A percentile compares a stretch with the other conserved stretches of the same genome.
Evolutionary conservation across 805 yeast species (phyloP).

Genomic region (Saccharomycopsis fermentans): DNA sequence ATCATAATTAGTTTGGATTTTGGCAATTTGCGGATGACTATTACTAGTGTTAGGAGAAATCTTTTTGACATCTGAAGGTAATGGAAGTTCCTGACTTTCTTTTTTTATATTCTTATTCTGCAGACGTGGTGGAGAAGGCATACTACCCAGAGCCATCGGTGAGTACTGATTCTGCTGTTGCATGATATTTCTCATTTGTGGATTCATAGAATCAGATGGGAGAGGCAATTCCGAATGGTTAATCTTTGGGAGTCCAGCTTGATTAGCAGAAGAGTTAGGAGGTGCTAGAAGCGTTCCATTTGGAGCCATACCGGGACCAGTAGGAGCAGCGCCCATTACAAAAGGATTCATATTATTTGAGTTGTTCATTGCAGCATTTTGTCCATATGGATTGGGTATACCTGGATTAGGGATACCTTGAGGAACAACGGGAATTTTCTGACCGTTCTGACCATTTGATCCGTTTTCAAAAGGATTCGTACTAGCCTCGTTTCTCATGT

Average conservation of each 20-base stretch:
- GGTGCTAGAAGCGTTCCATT: not conserved
- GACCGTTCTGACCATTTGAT: not conserved
- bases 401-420: constrained; percentile 1
- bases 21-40: constrained; percentile 25
- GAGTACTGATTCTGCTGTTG: not conserved
- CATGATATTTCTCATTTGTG: not conserved
- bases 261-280: not conserved
- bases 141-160: not conserved
- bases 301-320: constrained; percentile 6
- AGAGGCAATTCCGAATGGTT: constrained; percentile 13
- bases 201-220: constrained; percentile 2
- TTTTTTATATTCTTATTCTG: not conserved
- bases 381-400: not conserved
- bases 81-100: constrained; percentile 2
- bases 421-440: not conserved
- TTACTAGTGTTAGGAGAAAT: constrained; percentile 3
- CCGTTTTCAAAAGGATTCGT: not conserved
- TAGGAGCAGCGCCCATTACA: not conserved
- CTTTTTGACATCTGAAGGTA: constrained; percentile 10
- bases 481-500: not conserved
- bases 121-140: not conserved
- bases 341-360: not conserved
- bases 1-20: constrained; percentile 26
- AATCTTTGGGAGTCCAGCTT: not conserved
- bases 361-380: not conserved